These are phyloP conservation scores for Yamadazyma spencermartinsiae DNA, from an alignment of 1,139 yeast species.

Conservation along the genomic window DNA sequence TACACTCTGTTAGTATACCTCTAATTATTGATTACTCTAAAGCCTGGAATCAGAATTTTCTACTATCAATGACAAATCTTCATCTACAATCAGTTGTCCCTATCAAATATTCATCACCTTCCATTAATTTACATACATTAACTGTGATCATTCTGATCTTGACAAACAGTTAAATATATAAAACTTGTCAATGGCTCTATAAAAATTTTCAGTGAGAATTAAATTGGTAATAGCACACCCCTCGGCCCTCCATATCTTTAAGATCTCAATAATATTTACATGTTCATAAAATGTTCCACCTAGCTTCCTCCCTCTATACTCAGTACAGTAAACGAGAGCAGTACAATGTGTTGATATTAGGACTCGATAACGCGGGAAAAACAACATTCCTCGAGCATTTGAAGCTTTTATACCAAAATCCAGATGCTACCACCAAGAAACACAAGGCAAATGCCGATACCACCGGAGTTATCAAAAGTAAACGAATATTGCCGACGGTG, in stretches of 20 bases:
- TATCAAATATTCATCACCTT: conserved; percentile 17
- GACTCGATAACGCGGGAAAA: conserved; percentile 95
- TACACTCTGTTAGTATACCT: too few relatives aligned
- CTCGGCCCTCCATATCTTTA: background rate
- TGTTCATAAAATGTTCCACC: conserved; percentile 37
- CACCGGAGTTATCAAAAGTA: conserved; percentile 28
- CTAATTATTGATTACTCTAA: too few relatives aligned
- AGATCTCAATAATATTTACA: background rate
- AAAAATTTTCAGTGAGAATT: background rate
- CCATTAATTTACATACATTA: conserved; percentile 5
- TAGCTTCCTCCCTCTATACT: conserved; percentile 48
- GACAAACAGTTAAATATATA: too few relatives aligned
- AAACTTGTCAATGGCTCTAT: too few relatives aligned
- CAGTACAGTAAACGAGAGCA: conserved; percentile 51
- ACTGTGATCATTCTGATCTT: too few relatives aligned
- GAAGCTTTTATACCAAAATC: conserved; percentile 39
- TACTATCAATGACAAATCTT: conserved; percentile 21
- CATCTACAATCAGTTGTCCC: conserved; percentile 22
- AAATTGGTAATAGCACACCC: too few relatives aligned
- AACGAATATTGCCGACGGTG: conserved; percentile 47
- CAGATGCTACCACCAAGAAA: conserved; percentile 16
- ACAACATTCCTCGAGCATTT: conserved; percentile 57
- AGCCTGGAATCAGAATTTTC: conserved; percentile 9
- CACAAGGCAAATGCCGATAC: conserved; percentile 19
- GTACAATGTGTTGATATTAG: conserved; percentile 70